Percentiles rank a stretch among this genome's conserved stretches.
These are phyloP conservation scores for Puccinia triticina DNA, from an alignment of 1,284 basidiomycete species.

Conservation along the genomic window DNA sequence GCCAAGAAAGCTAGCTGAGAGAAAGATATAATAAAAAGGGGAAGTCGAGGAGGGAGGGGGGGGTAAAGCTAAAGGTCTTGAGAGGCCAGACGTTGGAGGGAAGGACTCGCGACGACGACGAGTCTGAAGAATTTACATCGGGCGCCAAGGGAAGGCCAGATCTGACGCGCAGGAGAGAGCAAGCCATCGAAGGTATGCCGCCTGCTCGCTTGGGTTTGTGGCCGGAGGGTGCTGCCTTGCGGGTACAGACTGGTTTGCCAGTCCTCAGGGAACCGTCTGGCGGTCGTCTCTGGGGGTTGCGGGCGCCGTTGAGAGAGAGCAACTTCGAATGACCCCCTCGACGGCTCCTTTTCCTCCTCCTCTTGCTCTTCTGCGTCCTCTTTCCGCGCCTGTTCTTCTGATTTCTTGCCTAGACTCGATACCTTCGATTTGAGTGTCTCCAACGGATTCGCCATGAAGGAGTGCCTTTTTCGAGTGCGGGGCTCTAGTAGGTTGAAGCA, in stretches of 20 bases:
- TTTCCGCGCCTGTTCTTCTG: background rate
- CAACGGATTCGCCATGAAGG: background rate
- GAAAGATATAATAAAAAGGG: background rate
- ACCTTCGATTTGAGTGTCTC: background rate
- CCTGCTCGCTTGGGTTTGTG: background rate
- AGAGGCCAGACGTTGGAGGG: background rate
- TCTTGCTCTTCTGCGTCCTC: background rate
- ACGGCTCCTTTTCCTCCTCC: background rate
- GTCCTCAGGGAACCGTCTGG: conserved; percentile 21
- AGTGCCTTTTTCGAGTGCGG: background rate
- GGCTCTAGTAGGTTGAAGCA: background rate
- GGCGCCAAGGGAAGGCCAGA: conserved; percentile 7
- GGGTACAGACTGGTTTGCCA: conserved; percentile 17
- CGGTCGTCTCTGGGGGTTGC: background rate
- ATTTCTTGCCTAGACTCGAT: background rate
- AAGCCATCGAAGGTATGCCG: too few relatives aligned
- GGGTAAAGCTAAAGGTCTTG: background rate
- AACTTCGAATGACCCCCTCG: conserved; percentile 1
- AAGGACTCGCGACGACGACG: conserved; percentile 21
- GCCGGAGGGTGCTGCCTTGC: background rate
- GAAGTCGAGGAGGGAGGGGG: background rate
- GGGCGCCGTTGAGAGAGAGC: background rate
- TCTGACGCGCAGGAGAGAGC: background rate
- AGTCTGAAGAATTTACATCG: conserved; percentile 28
- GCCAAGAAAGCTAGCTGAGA: background rate